A percentile compares a stretch with the other conserved stretches of the same genome.
Conservation (phyloP, 768 basidiomycete species). For the Panaeolus cyanescens region DNA sequence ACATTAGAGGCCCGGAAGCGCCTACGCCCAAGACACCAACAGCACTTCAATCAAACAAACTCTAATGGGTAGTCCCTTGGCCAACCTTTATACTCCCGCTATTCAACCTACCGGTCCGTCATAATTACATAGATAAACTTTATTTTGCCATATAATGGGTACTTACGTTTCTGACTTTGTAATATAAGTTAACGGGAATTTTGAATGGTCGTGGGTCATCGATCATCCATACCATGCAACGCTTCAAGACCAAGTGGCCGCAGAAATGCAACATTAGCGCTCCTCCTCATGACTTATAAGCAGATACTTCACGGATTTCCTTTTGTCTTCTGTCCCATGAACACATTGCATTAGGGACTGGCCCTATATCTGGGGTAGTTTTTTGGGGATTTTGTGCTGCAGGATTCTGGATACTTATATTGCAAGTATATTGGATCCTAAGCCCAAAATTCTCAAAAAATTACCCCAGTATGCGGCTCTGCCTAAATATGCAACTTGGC, state of each 20-base stretch:
- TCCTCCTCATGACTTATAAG: not conserved
- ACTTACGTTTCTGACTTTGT: not conserved
- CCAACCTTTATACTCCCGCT: not conserved
- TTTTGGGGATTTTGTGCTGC: not conserved
- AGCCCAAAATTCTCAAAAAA: constrained; percentile 1
- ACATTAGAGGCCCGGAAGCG: constrained; percentile 44
- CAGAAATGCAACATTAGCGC: too few species aligned
- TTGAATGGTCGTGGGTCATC: too few species aligned
- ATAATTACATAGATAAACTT: not conserved
- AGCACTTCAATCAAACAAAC: constrained; percentile 1
- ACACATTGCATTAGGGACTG: too few species aligned
- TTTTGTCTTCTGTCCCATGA: too few species aligned
- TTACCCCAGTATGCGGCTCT: not conserved
- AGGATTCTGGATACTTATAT: not conserved
- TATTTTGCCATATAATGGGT: not conserved
- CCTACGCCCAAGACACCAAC: constrained; percentile 10
- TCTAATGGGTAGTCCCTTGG: too few species aligned
- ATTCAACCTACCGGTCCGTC: not conserved
- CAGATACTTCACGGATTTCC: not conserved
- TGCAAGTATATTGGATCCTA: not conserved
- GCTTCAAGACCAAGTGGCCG: too few species aligned
- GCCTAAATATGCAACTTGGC: too few species aligned
- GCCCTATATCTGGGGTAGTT: not conserved
- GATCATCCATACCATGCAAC: too few species aligned
- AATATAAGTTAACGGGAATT: not conserved